phyloP scores from a whole-genome alignment of 352 stramenopile species.

The Pythium folliculosum region DNA sequence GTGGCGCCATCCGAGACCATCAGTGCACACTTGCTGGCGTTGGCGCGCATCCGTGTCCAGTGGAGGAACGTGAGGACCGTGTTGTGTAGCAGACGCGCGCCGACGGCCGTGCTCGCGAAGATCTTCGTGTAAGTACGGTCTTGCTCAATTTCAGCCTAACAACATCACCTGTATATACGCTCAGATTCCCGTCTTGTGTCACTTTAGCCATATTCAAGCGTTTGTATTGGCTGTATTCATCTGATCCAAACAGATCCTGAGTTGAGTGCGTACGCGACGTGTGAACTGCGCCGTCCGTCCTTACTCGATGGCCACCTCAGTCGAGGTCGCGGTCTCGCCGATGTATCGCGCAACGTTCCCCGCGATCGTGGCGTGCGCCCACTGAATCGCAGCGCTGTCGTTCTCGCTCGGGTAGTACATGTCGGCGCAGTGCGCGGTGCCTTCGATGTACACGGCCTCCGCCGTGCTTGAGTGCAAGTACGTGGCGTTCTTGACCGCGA shows the following conservation, averaged over 20 bases:
- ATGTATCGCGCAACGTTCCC: constrained; percentile 49
- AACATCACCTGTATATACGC: background rate
- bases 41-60: too few species aligned
- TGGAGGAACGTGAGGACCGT: too few species aligned
- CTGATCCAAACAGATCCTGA: background rate
- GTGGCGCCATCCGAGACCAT: too few species aligned
- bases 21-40: too few species aligned
- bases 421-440: constrained; percentile 79
- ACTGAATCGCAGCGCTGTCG: constrained; percentile 56
- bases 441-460: constrained; percentile 75
- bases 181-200: background rate
- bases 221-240: background rate
- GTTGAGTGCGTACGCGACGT: background rate
- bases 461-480: constrained; percentile 54
- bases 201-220: background rate
- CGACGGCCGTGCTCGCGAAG: too few species aligned
- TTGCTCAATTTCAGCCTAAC: background rate
- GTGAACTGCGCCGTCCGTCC: background rate
- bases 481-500: constrained; percentile 77
- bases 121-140: constrained; percentile 2
- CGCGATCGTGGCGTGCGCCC: constrained; percentile 69
- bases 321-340: constrained; percentile 5
- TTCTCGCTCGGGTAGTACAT: constrained; percentile 75
- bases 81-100: too few species aligned
- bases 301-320: constrained; percentile 26